Conservation (phyloP, 2,329 filamentous ascomycete species). For the Diaporthe helianthi region DNA sequence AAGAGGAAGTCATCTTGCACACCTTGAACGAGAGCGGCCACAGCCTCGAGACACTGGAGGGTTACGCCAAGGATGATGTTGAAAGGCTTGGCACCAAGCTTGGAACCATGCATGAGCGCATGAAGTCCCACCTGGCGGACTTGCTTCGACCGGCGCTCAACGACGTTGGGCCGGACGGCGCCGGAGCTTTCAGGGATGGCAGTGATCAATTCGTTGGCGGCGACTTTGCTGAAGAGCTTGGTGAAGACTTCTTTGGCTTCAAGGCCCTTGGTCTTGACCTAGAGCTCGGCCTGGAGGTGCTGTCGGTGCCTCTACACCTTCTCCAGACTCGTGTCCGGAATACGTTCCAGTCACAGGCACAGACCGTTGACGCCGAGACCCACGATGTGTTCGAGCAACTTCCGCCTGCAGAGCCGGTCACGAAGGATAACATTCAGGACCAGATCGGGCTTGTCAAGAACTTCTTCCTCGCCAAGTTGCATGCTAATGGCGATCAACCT, state of each 20-base stretch:
- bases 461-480: constrained; percentile 90
- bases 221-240: constrained; percentile 96
- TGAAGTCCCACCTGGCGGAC: constrained; percentile 93
- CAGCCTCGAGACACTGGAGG: constrained; percentile 81
- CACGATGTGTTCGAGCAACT: constrained; percentile 72
- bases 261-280: constrained; percentile 90
- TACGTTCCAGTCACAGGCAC: constrained; percentile 79
- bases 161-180: constrained; percentile 82
- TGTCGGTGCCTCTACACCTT: constrained; percentile 92
- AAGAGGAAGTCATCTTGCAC: constrained; percentile 88
- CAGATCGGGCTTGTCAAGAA: constrained; percentile 89
- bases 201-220: constrained; percentile 97
- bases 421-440: constrained; percentile 74
- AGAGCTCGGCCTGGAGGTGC: constrained; percentile 85
- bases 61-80: constrained; percentile 92
- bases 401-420: constrained; percentile 77
- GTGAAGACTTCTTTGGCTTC: constrained; percentile 99
- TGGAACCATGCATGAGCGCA: constrained; percentile 85
- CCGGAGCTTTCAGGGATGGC: constrained; percentile 91
- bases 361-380: constrained; percentile 64
- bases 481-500: constrained; percentile 81
- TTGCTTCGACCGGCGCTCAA: constrained; percentile 87
- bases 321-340: constrained; percentile 89
- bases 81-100: constrained; percentile 84
- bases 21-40: constrained; percentile 84